Evolutionary conservation across 2,329 filamentous ascomycete species (phyloP).

Genomic region (Pseudofabraea citricarpa): DNA sequence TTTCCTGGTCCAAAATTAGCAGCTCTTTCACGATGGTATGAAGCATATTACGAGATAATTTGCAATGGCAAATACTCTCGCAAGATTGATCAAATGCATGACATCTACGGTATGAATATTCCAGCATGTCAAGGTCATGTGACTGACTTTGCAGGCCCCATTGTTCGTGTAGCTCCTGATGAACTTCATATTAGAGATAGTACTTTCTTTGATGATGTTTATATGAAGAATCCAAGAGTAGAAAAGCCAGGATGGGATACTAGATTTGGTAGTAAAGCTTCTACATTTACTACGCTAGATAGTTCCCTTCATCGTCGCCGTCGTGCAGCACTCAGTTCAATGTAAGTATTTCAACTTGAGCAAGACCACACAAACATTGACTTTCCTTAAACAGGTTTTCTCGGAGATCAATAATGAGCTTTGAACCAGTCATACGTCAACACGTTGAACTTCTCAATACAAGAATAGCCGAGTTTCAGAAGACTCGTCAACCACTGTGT

Average conservation of each 20-base stretch:
- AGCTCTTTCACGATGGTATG: constrained; percentile 17
- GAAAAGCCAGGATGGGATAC: background rate
- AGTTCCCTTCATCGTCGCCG: background rate
- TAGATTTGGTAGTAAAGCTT: background rate
- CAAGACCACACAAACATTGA: too few species aligned
- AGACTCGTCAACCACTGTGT: background rate
- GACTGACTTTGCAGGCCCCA: constrained; percentile 20
- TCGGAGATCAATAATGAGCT: background rate
- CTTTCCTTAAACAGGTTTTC: too few species aligned
- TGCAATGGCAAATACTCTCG: background rate
- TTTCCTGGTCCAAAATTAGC: constrained; percentile 26
- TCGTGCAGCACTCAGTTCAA: constrained; percentile 4
- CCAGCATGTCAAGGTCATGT: background rate
- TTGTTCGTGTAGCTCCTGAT: constrained; percentile 21
- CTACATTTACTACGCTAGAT: constrained; percentile 1
- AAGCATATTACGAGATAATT: background rate
- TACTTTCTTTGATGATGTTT: constrained; percentile 1
- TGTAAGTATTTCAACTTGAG: too few species aligned
- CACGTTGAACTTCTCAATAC: constrained; percentile 1
- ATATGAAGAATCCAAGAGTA: constrained; percentile 1
- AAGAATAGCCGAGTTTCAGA: background rate
- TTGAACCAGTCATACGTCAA: constrained; percentile 1
- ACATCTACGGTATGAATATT: constrained; percentile 14
- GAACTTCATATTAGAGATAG: constrained; percentile 21
- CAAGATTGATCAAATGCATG: constrained; percentile 16